These are phyloP conservation scores for Backusella psychrophila DNA, from an alignment of 192 early-diverging fungal genomes.

Conservation along the genomic window DNA sequence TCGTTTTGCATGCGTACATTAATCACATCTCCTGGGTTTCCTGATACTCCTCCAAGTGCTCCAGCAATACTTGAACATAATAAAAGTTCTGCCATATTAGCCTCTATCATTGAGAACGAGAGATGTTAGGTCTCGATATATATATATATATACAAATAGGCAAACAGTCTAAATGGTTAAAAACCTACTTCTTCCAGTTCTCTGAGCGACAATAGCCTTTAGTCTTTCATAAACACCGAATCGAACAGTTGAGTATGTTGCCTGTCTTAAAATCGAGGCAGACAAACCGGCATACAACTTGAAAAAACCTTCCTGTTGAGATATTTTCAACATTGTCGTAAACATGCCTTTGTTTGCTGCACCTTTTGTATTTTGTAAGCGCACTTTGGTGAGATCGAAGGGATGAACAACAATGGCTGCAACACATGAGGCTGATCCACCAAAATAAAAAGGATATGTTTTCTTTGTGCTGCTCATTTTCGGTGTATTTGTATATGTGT, in stretches of 20 bases:
- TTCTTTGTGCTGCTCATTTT: not conserved
- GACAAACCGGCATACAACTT: slow-evolving; percentile 43
- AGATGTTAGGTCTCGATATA: not conserved
- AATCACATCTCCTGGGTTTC: slow-evolving; percentile 76
- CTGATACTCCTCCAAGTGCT: slow-evolving; percentile 62
- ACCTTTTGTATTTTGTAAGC: slow-evolving; percentile 52
- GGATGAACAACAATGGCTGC: slow-evolving; percentile 69
- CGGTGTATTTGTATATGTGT: not conserved
- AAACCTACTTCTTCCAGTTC: slow-evolving; percentile 44
- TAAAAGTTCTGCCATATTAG: slow-evolving; percentile 31
- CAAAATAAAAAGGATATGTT: slow-evolving; percentile 29
- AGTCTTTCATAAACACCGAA: slow-evolving; percentile 73
- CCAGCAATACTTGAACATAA: slow-evolving; percentile 44
- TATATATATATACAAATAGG: not conserved
- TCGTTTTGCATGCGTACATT: slow-evolving; percentile 82
- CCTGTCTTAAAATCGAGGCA: slow-evolving; percentile 68
- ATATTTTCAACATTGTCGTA: slow-evolving; percentile 64
- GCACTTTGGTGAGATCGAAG: slow-evolving; percentile 87
- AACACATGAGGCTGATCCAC: slow-evolving; percentile 47
- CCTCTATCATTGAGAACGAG: not conserved
- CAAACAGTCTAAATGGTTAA: too few species aligned
- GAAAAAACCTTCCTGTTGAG: slow-evolving; percentile 30
- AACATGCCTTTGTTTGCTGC: slow-evolving; percentile 42
- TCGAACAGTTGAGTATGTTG: slow-evolving; percentile 76
- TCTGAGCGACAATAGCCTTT: slow-evolving; percentile 44